Base-by-base conservation (phyloP, 768 basidiomycete genomes). In the Phlebiopsis gigantea region DNA sequence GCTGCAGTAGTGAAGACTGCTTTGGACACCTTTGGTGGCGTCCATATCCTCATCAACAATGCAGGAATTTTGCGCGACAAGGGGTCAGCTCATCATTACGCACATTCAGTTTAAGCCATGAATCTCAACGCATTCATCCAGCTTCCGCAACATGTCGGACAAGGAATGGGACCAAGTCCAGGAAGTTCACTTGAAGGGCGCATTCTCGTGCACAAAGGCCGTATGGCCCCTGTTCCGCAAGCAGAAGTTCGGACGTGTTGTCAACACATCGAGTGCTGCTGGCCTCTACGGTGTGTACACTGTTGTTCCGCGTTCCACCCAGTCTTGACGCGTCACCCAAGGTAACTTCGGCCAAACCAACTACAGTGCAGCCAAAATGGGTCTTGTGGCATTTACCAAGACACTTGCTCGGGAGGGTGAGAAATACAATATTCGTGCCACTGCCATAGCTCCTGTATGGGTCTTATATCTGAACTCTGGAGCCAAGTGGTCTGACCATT, bases 331-430 rank as follows among this genome's bases (percentile, higher is more conserved):
- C 9, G 9, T 17, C 30, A 29, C 24, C 28, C 10, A 59, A 91
- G 89, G 93, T 7, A 98, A 96, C 75, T 90, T 96, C 68, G 97
- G 97, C 9, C 95, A 98, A 72, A 87, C 93, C 12, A 99, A 98
- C 71, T 99, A 98, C 71, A 94, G 93, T 46, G 93, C 96, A 1
- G 96, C 95, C 1, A 98, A 99, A 79, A 95, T 97, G 92, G 93
- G 87, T 61, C 81, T 99, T 31, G 79, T 98, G 50, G 87, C 78
- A 0, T 97, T 98, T 73, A 92, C 94, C 17, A 93, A 93, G 69
- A 93, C 96, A 4, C 80, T 99, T 31, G 93, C 95, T 2, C 76
- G 82, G 22, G 97, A 99, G 71, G 97, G 97, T 31, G 88, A 77
- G 34, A 97, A 96, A 70, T 94, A 96, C 69, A 83, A 83, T 63